Evolutionary conservation across 345 rosid genomes (phyloP), one percentile per base, ranked within the genome.

Genomic region (Arabis hirsuta): DNA sequence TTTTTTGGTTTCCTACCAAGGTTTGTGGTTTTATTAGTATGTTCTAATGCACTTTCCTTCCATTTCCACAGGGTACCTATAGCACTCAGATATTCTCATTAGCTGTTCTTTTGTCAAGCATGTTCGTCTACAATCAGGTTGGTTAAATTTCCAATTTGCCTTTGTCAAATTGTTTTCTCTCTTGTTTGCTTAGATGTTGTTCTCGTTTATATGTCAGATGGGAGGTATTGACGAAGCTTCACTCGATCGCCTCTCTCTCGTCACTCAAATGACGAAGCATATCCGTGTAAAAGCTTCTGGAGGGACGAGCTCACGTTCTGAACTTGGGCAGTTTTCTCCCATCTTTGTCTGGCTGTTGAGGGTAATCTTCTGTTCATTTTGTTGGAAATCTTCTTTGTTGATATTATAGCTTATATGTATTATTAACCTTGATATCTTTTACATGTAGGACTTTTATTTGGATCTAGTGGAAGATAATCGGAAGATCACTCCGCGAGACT

Each of bases 171-270:
- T 26, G 7, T n/a, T 41, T 32, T 62, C 52, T 57, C 44, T 27
- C 5, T 43, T 56, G 10, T 19, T 62, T 29, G 24, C 73, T 62
- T 62, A 29, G 66, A 42, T 64, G 67, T 19, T 73, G 70, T 51
- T 61, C 9, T 59, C 9, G 4, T 53, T 54, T 47, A 38, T 50
- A 45, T 66, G 3, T 55, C 76, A 92, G 96, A 92, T 96, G 98
- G 97, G 97, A 68, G 97, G 96, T 54, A 92, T 96, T 67, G 99
- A 92, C 74, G 99, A 90, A 84, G 86, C 99, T 77, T 87, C 99
- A 41, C 87, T 92, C 19, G 97, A 92, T 82, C 94, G 90, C 14
- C 98, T 95, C 11, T 96, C 97, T 57, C 97, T 92, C 76, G 98
- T 95, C 69, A 95, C 99, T 73, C 89, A 92, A 82, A 87, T 92